These are phyloP conservation scores for Clarkia xantiana DNA, from an alignment of 345 rosid genomes.

Conservation along the genomic window DNA sequence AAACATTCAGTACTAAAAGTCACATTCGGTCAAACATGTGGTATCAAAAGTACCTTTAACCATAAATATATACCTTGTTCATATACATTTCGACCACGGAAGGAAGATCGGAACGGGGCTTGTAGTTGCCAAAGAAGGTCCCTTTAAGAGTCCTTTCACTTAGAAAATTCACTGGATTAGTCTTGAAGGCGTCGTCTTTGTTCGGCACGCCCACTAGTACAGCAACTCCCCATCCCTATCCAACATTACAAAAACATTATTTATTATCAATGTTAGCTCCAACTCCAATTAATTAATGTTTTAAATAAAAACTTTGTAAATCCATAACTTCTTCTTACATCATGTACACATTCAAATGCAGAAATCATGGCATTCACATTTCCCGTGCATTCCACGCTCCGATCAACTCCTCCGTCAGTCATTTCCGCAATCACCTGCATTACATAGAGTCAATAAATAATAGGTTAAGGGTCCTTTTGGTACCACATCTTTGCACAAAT, in stretches of 20 bases:
- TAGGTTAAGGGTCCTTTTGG: too few species aligned
- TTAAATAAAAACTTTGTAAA: too few species aligned
- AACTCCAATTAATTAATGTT: neutral
- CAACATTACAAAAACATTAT: neutral
- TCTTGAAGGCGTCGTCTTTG: constrained; percentile 36
- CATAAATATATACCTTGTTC: constrained; percentile 42
- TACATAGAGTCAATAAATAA: neutral
- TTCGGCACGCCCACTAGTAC: constrained; percentile 34
- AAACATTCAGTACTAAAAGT: too few species aligned
- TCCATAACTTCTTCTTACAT: too few species aligned
- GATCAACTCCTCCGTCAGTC: constrained; percentile 66
- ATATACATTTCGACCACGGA: constrained; percentile 32
- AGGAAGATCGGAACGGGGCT: constrained; percentile 36
- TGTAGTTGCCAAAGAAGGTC: constrained; percentile 48
- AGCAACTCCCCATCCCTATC: constrained; percentile 47
- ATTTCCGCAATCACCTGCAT: constrained; percentile 54
- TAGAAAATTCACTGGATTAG: constrained; percentile 28
- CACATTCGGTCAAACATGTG: too few species aligned
- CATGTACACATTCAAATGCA: constrained; percentile 80
- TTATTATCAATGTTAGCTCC: neutral
- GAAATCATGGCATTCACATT: constrained; percentile 60
- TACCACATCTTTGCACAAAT: too few species aligned
- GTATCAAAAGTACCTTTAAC: too few species aligned
- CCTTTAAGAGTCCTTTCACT: constrained; percentile 38
- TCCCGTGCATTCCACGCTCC: constrained; percentile 74